Evolutionary conservation across 768 basidiomycete genomes (phyloP).

Genomic region (Gautieria morchelliformis): DNA sequence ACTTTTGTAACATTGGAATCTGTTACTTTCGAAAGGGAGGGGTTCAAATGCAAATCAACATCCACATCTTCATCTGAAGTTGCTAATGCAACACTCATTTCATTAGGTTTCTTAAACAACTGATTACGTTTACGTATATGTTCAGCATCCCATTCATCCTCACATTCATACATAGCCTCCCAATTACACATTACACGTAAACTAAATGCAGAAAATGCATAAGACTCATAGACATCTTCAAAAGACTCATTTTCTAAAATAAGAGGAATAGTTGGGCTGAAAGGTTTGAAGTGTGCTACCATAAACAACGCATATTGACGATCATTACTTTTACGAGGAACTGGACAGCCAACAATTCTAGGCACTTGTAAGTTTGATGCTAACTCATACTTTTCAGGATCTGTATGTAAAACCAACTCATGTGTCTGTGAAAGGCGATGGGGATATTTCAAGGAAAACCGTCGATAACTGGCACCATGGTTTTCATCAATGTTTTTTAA

Average conservation of each 20-base stretch:
- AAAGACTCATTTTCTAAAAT: neutral
- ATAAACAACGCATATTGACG: neutral
- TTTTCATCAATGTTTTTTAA: too few species aligned
- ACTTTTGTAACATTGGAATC: too few species aligned
- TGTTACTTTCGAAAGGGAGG: too few species aligned
- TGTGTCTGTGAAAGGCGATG: neutral
- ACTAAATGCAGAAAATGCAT: too few species aligned
- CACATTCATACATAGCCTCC: slow-evolving; percentile 26
- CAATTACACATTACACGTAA: slow-evolving; percentile 25
- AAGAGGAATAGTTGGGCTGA: neutral
- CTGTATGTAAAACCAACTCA: neutral
- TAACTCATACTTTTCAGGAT: neutral
- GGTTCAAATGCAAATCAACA: too few species aligned
- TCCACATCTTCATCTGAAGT: too few species aligned
- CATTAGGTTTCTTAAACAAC: too few species aligned
- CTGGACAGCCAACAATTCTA: neutral
- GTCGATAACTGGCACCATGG: too few species aligned
- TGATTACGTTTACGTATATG: too few species aligned
- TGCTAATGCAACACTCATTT: too few species aligned
- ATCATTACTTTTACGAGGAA: neutral
- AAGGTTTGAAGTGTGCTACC: neutral
- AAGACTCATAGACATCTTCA: neutral
- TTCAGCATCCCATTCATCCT: slow-evolving; percentile 26
- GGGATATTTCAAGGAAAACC: neutral
- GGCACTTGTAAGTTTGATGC: neutral